Evolutionary conservation across 2,329 filamentous ascomycete species (phyloP), one percentile per base, ranked within the genome.

Genomic region (Westerdykella ornata): DNA sequence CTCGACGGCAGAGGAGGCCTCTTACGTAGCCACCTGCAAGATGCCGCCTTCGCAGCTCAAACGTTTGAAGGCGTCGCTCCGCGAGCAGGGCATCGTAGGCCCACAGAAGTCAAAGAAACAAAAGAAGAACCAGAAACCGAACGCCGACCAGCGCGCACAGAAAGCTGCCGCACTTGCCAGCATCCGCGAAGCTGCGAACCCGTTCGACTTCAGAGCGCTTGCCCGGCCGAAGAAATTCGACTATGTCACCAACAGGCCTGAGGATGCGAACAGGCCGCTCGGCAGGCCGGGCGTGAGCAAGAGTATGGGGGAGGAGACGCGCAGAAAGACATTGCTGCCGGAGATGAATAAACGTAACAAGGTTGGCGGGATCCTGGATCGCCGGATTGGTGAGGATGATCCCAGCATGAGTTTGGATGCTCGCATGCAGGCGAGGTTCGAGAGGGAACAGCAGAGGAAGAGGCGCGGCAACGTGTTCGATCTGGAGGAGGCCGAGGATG

Each of bases 31-130:
- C 7, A 26, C n/a, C n/a, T n/a, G n/a, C n/a, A 48, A 28, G 6
- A 98, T 98, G 92, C 82, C 90, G 54, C 87, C 89, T 48, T 98
- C 94, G 11, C 94, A 98, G 72, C 77, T 98, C 44, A 98, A 97
- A 71, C 85, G 89, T 68, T 78, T 98, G 34, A 98, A 97, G 71
- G 78, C 86, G 53, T 95, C 89, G 8, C 76, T 98, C 35, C 79
- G 82, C 48, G 88, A 96, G 43, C 86, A 90, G 61, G 92, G 92
- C 41, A 82, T 98, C 38, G 82, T 89, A 32, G 88, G 89, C 1
- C 88, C 88, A 5, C 89, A 94, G 57, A 83, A 95, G 59, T 96
- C 89, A 7, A 97, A 97, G 62, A 97, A 96, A 69, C 85, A 86
- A 65, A 85, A 86, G 58, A 81, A 84, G 60, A 76, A 78, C 75